Evolutionary conservation across 352 stramenopile genomes (phyloP).

Genomic region (Phytophthora colocasiae): DNA sequence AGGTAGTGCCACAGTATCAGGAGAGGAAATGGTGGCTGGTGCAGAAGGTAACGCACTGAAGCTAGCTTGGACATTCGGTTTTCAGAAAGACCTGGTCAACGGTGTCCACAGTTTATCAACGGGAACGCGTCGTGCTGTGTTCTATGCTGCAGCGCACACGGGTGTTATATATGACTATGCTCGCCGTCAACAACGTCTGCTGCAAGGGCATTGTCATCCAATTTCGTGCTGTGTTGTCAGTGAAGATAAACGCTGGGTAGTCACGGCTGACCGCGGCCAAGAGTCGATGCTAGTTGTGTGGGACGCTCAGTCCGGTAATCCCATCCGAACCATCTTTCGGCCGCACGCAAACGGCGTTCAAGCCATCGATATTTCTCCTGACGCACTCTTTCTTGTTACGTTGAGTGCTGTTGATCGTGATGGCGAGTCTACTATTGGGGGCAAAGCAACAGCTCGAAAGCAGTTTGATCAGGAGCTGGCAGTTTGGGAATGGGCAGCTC

Average conservation of each 20-base stretch:
- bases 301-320: slow-evolving; percentile 82
- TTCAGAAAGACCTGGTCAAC: slow-evolving; percentile 90
- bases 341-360: slow-evolving; percentile 82
- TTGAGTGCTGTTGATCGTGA: slow-evolving; percentile 61
- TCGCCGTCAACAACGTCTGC: slow-evolving; percentile 80
- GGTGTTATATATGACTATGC: slow-evolving; percentile 95
- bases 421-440: slow-evolving; percentile 5
- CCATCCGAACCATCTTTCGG: slow-evolving; percentile 93
- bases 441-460: slow-evolving; percentile 18
- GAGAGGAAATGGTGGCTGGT: slow-evolving; percentile 7
- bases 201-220: slow-evolving; percentile 93
- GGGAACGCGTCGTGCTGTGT: slow-evolving; percentile 69
- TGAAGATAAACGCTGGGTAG: slow-evolving; percentile 94
- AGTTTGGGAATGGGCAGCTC: slow-evolving; percentile 90
- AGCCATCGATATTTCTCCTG: slow-evolving; percentile 90
- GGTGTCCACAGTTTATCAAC: slow-evolving; percentile 91
- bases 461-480: slow-evolving; percentile 80
- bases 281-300: slow-evolving; percentile 95
- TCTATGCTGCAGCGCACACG: slow-evolving; percentile 92
- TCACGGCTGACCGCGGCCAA: slow-evolving; percentile 85
- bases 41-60: slow-evolving; percentile 58
- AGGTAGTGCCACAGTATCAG: slow-evolving; percentile 1
- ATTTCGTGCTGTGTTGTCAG: slow-evolving; percentile 92
- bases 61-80: slow-evolving; percentile 91
- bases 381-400: slow-evolving; percentile 91